These are phyloP conservation scores for Stagonosporopsis rhizophila DNA, from an alignment of 2,329 filamentous ascomycete genomes.

Conservation along the genomic window DNA sequence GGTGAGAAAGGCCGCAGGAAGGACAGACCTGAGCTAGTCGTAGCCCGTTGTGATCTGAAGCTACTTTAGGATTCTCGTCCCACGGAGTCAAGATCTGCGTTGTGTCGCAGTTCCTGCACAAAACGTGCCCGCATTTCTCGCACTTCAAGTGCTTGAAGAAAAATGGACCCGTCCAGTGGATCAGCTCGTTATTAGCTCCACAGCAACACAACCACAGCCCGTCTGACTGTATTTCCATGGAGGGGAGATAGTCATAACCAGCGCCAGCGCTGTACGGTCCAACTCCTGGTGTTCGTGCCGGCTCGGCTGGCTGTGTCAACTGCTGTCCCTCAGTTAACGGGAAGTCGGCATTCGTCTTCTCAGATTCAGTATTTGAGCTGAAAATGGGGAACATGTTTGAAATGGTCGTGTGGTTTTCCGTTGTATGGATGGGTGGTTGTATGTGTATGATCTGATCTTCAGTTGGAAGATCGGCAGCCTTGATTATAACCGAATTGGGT, in stretches of 20 bases:
- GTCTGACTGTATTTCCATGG: background rate
- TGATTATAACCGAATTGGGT: background rate
- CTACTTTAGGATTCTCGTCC: background rate
- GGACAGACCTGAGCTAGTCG: background rate
- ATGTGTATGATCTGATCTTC: background rate
- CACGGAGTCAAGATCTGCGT: background rate
- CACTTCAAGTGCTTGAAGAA: background rate
- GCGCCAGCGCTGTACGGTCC: background rate
- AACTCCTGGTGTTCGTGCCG: background rate
- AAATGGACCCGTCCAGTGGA: background rate
- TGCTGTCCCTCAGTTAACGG: background rate
- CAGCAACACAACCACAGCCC: background rate
- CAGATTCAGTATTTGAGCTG: background rate
- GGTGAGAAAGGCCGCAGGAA: background rate
- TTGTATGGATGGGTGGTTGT: background rate
- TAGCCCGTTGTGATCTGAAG: background rate
- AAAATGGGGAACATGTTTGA: background rate
- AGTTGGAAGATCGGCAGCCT: background rate
- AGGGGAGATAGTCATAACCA: background rate
- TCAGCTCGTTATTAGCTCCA: background rate
- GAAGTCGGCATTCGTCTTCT: background rate
- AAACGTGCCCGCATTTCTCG: background rate
- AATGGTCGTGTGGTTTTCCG: background rate
- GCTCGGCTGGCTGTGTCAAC: background rate
- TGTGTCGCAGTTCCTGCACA: background rate